These are phyloP conservation scores for Aspergillus vadensis DNA, from an alignment of 2,329 filamentous ascomycete species.

Conservation along the genomic window DNA sequence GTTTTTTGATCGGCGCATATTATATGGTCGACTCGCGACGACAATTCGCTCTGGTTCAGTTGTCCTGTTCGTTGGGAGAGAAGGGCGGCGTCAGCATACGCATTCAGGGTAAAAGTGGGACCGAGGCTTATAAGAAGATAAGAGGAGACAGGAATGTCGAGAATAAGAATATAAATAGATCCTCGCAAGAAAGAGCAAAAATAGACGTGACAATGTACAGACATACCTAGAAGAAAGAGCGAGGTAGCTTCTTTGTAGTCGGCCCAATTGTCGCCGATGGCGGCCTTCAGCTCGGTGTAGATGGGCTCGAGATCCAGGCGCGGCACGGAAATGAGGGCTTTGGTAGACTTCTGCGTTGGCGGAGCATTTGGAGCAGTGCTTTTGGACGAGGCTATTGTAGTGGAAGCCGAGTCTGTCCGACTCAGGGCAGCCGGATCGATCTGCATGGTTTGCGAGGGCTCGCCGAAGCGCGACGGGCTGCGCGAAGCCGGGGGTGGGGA, in stretches of 20 bases:
- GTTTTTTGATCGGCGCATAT: constrained; percentile 55
- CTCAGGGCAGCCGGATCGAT: constrained; percentile 49
- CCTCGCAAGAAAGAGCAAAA: no score
- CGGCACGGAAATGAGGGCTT: constrained; percentile 56
- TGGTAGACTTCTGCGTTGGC: constrained; percentile 51
- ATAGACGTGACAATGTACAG: not conserved
- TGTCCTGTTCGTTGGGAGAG: constrained; percentile 46
- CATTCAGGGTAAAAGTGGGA: not conserved
- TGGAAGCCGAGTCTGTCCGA: constrained; percentile 43
- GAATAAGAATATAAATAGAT: not conserved
- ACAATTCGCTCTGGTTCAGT: constrained; percentile 63
- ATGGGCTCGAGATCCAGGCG: constrained; percentile 65
- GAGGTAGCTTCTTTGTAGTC: constrained; percentile 62
- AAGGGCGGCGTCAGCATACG: constrained; percentile 25
- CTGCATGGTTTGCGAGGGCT: constrained; percentile 43
- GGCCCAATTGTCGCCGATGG: constrained; percentile 61
- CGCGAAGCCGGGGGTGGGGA: constrained; percentile 42
- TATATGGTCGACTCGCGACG: constrained; percentile 57
- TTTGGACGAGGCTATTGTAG: constrained; percentile 36
- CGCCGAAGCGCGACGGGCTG: constrained; percentile 40
- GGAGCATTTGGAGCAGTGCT: constrained; percentile 30
- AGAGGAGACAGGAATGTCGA: not conserved
- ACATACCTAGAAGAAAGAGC: constrained; percentile 59
- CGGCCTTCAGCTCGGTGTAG: constrained; percentile 62
- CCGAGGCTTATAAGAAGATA: not conserved